These are phyloP conservation scores for Wickerhamomyces chambardii DNA, from an alignment of 805 yeast species.

Conservation along the genomic window DNA sequence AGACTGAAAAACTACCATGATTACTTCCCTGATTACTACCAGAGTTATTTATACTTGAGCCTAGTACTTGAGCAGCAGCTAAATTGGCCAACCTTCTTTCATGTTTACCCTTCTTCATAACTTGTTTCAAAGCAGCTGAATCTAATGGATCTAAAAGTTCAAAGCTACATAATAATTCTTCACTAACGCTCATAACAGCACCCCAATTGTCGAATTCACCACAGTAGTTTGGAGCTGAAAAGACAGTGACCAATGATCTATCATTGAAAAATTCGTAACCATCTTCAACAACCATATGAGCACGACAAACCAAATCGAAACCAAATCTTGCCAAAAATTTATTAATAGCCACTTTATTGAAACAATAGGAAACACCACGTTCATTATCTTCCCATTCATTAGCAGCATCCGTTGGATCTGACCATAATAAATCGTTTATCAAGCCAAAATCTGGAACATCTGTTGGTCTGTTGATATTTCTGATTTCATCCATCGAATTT, in stretches of 20 bases:
- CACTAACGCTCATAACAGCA: constrained; percentile 95
- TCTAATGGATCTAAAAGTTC: constrained; percentile 93
- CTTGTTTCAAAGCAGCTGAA: constrained; percentile 85
- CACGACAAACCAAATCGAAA: constrained; percentile 72
- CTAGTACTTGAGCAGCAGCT: constrained; percentile 7
- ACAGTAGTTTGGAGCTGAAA: constrained; percentile 72
- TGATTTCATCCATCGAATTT: constrained; percentile 55
- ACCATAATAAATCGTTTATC: constrained; percentile 74
- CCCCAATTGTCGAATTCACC: constrained; percentile 77
- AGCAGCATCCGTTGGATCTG: constrained; percentile 59
- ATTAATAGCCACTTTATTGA: constrained; percentile 67
- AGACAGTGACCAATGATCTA: constrained; percentile 67
- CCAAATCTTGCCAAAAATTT: constrained; percentile 56
- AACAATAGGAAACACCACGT: constrained; percentile 75
- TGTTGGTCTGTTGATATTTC: constrained; percentile 67
- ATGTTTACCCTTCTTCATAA: constrained; percentile 88
- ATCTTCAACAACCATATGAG: constrained; percentile 87
- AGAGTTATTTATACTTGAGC: background rate
- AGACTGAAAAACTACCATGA: constrained; percentile 9
- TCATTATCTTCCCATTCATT: constrained; percentile 75
- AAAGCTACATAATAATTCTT: constrained; percentile 86
- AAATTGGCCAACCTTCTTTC: constrained; percentile 63
- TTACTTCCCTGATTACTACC: constrained; percentile 2
- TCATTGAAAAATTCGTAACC: constrained; percentile 79
- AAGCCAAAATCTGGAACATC: constrained; percentile 79